These are phyloP conservation scores for Amniculicola lignicola DNA, from an alignment of 495 filamentous ascomycete genomes.

Conservation along the genomic window DNA sequence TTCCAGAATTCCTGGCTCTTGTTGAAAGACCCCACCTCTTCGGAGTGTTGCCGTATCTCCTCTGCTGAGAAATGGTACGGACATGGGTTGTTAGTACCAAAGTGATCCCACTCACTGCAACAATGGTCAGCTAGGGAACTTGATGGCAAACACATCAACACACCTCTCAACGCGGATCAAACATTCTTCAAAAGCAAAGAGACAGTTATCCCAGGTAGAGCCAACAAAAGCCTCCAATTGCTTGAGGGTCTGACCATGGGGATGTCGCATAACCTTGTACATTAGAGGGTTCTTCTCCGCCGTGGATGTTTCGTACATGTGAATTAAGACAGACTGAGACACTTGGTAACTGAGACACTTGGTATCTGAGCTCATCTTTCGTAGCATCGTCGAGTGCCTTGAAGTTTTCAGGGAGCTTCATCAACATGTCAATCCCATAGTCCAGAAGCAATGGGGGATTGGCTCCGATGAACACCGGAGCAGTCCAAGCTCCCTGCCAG, in stretches of 20 bases:
- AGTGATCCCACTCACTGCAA: conserved; percentile 19
- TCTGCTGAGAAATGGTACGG: conserved; percentile 17
- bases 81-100: conserved; percentile 16
- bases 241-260: conserved; percentile 23
- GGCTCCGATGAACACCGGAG: conserved; percentile 14
- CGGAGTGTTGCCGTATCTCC: conserved; percentile 9
- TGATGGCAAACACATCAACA: conserved; percentile 5
- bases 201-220: conserved; percentile 17
- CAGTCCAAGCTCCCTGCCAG: conserved; percentile 22
- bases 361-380: conserved; percentile 13
- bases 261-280: conserved; percentile 13
- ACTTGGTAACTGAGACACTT: conserved; percentile 20
- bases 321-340: conserved; percentile 13
- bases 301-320: conserved; percentile 10
- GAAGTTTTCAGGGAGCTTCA: conserved; percentile 22
- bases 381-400: conserved; percentile 16
- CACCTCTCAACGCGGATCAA: conserved; percentile 21
- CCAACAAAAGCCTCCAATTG: conserved; percentile 15
- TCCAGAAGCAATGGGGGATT: conserved; percentile 18
- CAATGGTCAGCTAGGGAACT: conserved; percentile 8
- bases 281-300: conserved; percentile 23
- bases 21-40: conserved; percentile 15
- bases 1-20: conserved; percentile 19
- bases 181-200: conserved; percentile 14
- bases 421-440: conserved; percentile 12